Evolutionary conservation across 1,139 yeast species (phyloP), one percentile per base, ranked within the genome.

Genomic region (Yamadazyma taylorii): DNA sequence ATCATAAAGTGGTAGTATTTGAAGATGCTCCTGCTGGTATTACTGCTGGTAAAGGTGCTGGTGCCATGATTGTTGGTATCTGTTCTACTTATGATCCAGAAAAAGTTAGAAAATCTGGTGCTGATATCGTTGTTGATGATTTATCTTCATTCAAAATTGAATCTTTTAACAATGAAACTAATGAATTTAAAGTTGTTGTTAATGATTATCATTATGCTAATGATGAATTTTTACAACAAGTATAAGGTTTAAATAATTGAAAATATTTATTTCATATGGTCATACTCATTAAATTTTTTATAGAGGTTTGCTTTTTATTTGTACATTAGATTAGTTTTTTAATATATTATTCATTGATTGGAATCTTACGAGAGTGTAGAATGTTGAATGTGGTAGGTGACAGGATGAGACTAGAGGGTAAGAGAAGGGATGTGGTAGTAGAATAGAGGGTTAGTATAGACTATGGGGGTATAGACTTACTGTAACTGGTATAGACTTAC

Each of bases 21-120:
- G 95, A 85, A 66, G 95, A 85, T 58, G 94, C 95, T 34, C 92
- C 92, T 36, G 92, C 90, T 34, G 95, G 95, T 59, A 81, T 86
- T 49, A 69, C 76, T 45, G 92, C 95, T 34, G 95, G 95, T 63
- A 79, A 82, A 58, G 86, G 78, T 48, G 87, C 94, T 23, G 95
- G 94, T 50, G 90, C 94, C 55, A 73, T 76, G 59, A 82, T 85
- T 45, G 78, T 86, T 51, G 95, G 95, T 56, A 80, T 86, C 61
- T 86, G 92, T 49, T 82, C 92, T 42, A 82, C 94, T 36, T 85
- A 84, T 59, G 79, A 74, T 47, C 76, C 86, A 26, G 81, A 80
- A 50, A 71, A 74, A 61, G 81, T 86, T 42, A 77, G 81, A 63
- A 76, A 69, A 37, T 76, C 86, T 34, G 95, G 95, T 53, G 94